Evolutionary conservation across 495 filamentous ascomycete species (phyloP).

Genomic region (Daldinia concentrica): DNA sequence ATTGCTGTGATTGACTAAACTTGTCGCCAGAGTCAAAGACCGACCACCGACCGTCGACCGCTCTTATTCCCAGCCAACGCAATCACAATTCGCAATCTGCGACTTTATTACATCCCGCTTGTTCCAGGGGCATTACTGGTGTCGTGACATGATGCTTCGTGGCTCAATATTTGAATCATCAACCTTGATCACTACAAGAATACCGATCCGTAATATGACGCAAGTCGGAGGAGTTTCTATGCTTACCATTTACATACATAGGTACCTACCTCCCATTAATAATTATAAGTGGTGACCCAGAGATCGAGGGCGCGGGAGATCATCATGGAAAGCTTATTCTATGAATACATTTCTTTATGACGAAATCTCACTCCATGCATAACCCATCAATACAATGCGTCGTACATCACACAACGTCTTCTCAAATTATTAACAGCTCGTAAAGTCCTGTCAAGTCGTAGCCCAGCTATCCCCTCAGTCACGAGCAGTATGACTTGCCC

Average conservation of each 20-base stretch:
- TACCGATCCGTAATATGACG: neutral
- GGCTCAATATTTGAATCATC: neutral
- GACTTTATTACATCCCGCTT: neutral
- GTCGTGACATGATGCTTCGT: neutral
- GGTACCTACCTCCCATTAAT: neutral
- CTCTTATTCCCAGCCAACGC: neutral
- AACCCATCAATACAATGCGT: neutral
- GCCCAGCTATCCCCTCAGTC: neutral
- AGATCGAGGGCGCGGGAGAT: neutral
- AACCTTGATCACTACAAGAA: neutral
- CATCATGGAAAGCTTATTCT: neutral
- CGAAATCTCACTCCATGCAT: neutral
- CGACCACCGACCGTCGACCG: conserved; percentile 25
- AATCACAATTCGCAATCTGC: neutral
- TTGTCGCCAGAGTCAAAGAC: conserved; percentile 27
- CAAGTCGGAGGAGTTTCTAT: neutral
- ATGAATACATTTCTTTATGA: neutral
- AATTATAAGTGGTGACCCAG: neutral
- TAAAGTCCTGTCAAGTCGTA: neutral
- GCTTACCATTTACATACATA: neutral
- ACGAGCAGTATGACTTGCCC: neutral
- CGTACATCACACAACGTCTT: neutral
- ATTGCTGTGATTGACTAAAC: conserved; percentile 8
- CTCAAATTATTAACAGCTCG: neutral
- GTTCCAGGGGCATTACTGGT: neutral